A percentile compares a stretch with the other conserved stretches of the same genome.
Evolutionary conservation across 345 rosid genomes (phyloP).

Genomic region (Noccaea bulbosa): DNA sequence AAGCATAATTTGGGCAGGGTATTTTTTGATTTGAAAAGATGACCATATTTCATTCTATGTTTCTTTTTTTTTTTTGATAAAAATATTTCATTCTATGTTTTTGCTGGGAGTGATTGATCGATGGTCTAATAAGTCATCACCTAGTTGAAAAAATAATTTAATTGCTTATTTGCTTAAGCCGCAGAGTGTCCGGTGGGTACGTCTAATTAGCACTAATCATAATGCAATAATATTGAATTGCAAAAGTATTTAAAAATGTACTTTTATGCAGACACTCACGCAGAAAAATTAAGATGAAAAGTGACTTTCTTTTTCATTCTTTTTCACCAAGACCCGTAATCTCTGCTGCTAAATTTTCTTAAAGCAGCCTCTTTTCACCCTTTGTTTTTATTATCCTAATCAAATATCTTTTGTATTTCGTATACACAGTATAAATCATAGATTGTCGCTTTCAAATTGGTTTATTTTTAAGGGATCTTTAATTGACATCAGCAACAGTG

Average conservation of each 20-base stretch:
- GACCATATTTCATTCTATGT: background rate
- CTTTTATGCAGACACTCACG: constrained; percentile 33
- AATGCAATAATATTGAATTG: constrained; percentile 30
- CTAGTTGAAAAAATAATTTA: background rate
- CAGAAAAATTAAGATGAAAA: constrained; percentile 22
- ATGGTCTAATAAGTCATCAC: background rate
- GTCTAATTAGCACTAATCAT: constrained; percentile 29
- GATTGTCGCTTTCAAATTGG: background rate
- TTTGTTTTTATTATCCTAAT: no score
- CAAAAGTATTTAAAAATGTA: constrained; percentile 29
- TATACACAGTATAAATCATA: background rate
- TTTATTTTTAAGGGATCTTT: background rate
- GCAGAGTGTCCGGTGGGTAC: constrained; percentile 29
- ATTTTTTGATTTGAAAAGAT: background rate
- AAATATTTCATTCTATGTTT: background rate
- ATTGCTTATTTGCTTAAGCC: constrained; percentile 21
- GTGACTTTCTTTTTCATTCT: constrained; percentile 32
- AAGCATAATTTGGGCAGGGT: background rate
- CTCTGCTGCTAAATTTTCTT: constrained; percentile 4
- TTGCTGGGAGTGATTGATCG: background rate
- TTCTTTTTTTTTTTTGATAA: no score
- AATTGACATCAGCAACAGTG: constrained; percentile 5
- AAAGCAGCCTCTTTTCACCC: constrained; percentile 16
- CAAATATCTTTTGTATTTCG: background rate
- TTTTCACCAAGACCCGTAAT: constrained; percentile 37